Evolutionary conservation across 805 yeast species (phyloP).

Genomic region (Saturnispora gosingensis): DNA sequence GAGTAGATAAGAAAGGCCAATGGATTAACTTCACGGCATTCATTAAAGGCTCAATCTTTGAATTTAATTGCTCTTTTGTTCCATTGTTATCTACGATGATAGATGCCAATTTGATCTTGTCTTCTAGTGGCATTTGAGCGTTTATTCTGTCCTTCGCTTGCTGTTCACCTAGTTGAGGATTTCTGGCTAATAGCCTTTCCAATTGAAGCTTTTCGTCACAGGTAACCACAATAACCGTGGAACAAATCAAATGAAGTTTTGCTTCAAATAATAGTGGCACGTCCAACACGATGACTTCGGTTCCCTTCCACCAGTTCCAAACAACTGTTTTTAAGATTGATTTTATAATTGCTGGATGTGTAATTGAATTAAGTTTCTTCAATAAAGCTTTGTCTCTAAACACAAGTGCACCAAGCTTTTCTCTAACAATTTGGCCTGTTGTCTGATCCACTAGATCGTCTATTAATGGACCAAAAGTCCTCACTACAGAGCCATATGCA

Average conservation of each 20-base stretch:
- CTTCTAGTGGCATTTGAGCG: slow-evolving; percentile 63
- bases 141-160: slow-evolving; percentile 68
- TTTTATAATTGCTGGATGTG: slow-evolving; percentile 79
- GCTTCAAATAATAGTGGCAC: slow-evolving; percentile 88
- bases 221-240: slow-evolving; percentile 56
- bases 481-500: slow-evolving; percentile 60
- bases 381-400: slow-evolving; percentile 54
- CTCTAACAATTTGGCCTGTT: slow-evolving; percentile 54
- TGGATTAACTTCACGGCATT: not conserved
- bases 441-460: slow-evolving; percentile 35
- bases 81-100: slow-evolving; percentile 55
- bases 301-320: slow-evolving; percentile 47
- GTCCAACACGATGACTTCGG: slow-evolving; percentile 63
- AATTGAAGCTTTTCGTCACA: slow-evolving; percentile 53
- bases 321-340: slow-evolving; percentile 53
- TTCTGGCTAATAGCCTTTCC: slow-evolving; percentile 53
- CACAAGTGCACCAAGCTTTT: slow-evolving; percentile 67
- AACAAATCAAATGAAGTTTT: slow-evolving; percentile 62
- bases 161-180: slow-evolving; percentile 50
- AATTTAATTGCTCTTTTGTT: slow-evolving; percentile 34
- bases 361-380: slow-evolving; percentile 54
- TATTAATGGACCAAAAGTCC: slow-evolving; percentile 43
- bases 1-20: slow-evolving; percentile 1
- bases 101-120: slow-evolving; percentile 53
- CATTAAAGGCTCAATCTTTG: slow-evolving; percentile 34